Evolutionary conservation across 768 basidiomycete species (phyloP), one percentile per base, ranked within the genome.

Genomic region (Suillus plorans): DNA sequence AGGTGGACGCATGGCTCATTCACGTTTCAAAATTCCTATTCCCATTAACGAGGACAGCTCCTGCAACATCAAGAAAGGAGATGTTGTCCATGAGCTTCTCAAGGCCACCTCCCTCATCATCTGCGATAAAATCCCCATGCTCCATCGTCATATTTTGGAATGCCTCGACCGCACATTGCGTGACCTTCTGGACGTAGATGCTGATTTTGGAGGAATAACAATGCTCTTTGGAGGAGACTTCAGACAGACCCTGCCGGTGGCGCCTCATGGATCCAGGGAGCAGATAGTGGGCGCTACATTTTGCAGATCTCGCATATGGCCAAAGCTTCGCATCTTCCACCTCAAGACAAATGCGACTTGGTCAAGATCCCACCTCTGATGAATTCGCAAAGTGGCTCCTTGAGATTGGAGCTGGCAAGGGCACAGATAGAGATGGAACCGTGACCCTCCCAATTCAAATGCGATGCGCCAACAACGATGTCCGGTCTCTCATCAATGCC

Each of bases 211-310:
- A 49, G 82, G 79, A n/a, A 69, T 45, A 45, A 16, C 18, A 5
- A 68, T 82, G 0, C 62, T 85, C 3, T 81, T 84, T 76, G 81
- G 80, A 58, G 84, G 83, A 1, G 83, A 85, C 67, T 85, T 81
- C 61, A 74, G 75, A 5, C 84, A 85, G 65, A 83, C 70, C 0
- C 73, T 85, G 0, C 84, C 83, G 45, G 80, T 85, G 0, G 71
- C 85, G 8, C 67, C 62, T 0, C 68, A 74, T 65, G 82, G 81
- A 0, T 70, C 73, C 5, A 61, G 77, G 41, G 71, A 72, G 45
- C 73, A 82, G 12, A 81, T 83, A 70, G 72, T 84, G 3, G 65
- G 65, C 64, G 79, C 79, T 1, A 73, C 72, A 5, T 66, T 84
- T 0, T 72, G 69, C 22, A 59, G 69, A 12, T 84, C 81, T 22